A percentile compares a stretch with the other conserved stretches of the same genome.
Conservation (phyloP, 768 basidiomycete genomes). For the Lactarius sp. region DNA sequence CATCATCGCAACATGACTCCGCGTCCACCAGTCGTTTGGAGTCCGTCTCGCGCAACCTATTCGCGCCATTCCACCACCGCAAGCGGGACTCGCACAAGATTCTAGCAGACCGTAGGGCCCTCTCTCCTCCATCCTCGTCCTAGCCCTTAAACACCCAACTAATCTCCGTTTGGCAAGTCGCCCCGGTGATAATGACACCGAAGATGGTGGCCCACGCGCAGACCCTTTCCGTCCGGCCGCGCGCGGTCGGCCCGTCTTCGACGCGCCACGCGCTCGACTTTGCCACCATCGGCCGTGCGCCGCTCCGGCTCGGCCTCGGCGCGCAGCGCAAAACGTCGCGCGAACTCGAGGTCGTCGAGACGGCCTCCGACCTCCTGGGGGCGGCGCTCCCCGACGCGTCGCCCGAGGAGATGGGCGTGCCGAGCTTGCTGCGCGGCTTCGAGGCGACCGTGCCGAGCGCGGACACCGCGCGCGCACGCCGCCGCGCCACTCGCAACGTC, state of each 20-base stretch:
- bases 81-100: slow-evolving; percentile 69
- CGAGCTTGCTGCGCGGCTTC: slow-evolving; percentile 86
- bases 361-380: slow-evolving; percentile 67
- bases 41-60: slow-evolving; percentile 61
- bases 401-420: slow-evolving; percentile 67
- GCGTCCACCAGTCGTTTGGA: slow-evolving; percentile 43
- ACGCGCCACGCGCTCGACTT: slow-evolving; percentile 53
- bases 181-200: slow-evolving; percentile 87
- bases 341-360: slow-evolving; percentile 80
- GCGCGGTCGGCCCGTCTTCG: slow-evolving; percentile 33
- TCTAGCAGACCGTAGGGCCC: slow-evolving; percentile 63
- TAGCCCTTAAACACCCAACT: background rate
- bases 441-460: slow-evolving; percentile 93
- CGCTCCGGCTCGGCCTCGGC: slow-evolving; percentile 60
- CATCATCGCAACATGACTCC: slow-evolving; percentile 24
- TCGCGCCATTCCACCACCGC: slow-evolving; percentile 59
- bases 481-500: slow-evolving; percentile 76
- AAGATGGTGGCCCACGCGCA: slow-evolving; percentile 69
- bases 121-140: slow-evolving; percentile 13
- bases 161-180: slow-evolving; percentile 44
- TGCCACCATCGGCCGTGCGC: slow-evolving; percentile 74
- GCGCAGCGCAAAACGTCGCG: slow-evolving; percentile 70
- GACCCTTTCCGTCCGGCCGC: slow-evolving; percentile 54
- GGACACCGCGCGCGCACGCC: slow-evolving; percentile 66
- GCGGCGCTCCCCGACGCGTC: slow-evolving; percentile 70